These are phyloP conservation scores for Alternaria sp. DNA, from an alignment of 2,329 filamentous ascomycete genomes.

Conservation along the genomic window DNA sequence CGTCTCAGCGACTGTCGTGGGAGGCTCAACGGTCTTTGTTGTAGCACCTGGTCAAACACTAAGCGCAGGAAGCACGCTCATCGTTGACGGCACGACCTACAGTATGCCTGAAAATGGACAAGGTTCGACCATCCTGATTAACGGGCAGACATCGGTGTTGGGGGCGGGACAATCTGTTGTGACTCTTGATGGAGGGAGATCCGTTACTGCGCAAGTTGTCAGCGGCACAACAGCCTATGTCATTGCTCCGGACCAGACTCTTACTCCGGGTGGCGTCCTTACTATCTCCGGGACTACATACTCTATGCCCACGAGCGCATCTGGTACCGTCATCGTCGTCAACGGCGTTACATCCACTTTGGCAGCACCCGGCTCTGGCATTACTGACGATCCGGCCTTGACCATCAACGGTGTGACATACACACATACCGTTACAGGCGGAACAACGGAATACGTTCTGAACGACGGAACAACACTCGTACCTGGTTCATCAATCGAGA, in stretches of 20 bases:
- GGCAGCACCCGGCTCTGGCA: not conserved
- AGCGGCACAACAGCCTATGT: conserved; percentile 38
- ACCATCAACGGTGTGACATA: conserved; percentile 41
- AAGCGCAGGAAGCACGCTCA: conserved; percentile 35
- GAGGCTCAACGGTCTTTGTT: conserved; percentile 36
- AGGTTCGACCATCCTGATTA: conserved; percentile 36
- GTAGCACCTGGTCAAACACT: conserved; percentile 18
- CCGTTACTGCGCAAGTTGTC: conserved; percentile 24
- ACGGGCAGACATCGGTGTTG: conserved; percentile 24
- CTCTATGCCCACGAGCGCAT: conserved; percentile 33
- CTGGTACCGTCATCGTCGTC: conserved; percentile 37
- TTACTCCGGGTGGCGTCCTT: conserved; percentile 38
- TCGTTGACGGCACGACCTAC: conserved; percentile 38
- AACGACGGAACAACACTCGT: conserved; percentile 31
- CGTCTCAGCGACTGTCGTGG: conserved; percentile 34
- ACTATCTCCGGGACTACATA: conserved; percentile 41
- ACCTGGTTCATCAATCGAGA: conserved; percentile 32
- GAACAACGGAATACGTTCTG: conserved; percentile 35
- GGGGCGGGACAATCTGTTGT: conserved; percentile 16
- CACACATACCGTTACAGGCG: conserved; percentile 31
- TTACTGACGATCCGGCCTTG: conserved; percentile 33
- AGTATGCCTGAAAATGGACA: conserved; percentile 29
- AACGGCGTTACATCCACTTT: conserved; percentile 40
- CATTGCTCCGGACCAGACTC: conserved; percentile 32
- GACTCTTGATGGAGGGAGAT: conserved; percentile 25